A percentile compares a stretch with the other conserved stretches of the same genome.
These are phyloP conservation scores for Erucastrum elatum DNA, from an alignment of 345 rosid genomes.

Conservation along the genomic window DNA sequence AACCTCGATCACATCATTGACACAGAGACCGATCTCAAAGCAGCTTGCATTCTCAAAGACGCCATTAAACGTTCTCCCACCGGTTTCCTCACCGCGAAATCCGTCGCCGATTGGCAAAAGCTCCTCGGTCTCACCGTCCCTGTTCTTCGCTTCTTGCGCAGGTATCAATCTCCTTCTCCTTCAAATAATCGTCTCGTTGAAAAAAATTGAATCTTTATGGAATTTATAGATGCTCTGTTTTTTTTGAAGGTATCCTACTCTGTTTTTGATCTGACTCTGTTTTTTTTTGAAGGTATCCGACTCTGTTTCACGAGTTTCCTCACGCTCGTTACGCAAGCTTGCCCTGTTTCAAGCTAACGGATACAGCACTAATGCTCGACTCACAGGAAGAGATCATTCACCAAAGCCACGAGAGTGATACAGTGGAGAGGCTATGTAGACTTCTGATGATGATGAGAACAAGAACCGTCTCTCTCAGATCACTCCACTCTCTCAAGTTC, in stretches of 20 bases:
- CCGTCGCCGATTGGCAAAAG: conserved; percentile 92
- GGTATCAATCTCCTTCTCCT: conserved; percentile 38
- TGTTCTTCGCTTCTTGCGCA: conserved; percentile 88
- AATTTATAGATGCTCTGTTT: not conserved
- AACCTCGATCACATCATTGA: conserved; percentile 83
- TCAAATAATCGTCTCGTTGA: not conserved
- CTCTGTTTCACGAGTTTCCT: conserved; percentile 86
- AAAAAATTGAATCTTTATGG: not conserved
- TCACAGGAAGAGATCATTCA: conserved; percentile 77
- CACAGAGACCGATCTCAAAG: conserved; percentile 82
- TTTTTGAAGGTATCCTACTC: conserved; percentile 69
- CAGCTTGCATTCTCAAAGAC: conserved; percentile 89
- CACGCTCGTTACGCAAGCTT: conserved; percentile 75
- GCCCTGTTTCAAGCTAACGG: conserved; percentile 86
- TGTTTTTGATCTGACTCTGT: too few species aligned
- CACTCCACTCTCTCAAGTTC: conserved; percentile 74
- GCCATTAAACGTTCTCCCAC: conserved; percentile 85
- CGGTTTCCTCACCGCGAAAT: conserved; percentile 86
- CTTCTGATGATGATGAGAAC: conserved; percentile 89
- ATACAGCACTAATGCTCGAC: conserved; percentile 73
- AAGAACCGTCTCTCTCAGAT: conserved; percentile 60
- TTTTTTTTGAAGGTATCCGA: conserved; percentile 76
- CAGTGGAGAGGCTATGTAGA: conserved; percentile 77
- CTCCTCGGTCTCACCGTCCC: conserved; percentile 94
- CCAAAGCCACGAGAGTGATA: conserved; percentile 58